Evolutionary conservation across 2,329 filamentous ascomycete species (phyloP).

Genomic region (Dothideomycetes sp.): DNA sequence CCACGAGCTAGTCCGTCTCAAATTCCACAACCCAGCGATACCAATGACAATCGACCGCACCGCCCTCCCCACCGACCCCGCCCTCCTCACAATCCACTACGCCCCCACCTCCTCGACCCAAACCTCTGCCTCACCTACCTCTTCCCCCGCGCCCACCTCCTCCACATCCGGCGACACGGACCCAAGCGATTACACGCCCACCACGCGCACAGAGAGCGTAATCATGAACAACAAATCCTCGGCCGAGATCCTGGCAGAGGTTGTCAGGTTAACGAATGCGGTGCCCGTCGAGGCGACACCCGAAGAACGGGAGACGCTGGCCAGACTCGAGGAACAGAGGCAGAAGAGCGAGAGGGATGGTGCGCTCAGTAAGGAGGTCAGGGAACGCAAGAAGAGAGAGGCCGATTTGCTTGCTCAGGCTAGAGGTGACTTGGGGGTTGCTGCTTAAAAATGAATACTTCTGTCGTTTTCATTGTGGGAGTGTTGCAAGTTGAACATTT

Average conservation of each 20-base stretch:
- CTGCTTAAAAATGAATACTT: no score
- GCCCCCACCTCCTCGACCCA: slow-evolving; percentile 19
- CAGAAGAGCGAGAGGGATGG: slow-evolving; percentile 45
- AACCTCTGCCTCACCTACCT: slow-evolving; percentile 18
- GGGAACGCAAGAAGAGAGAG: slow-evolving; percentile 51
- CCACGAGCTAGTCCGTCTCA: slow-evolving; percentile 69
- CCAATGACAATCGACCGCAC: slow-evolving; percentile 73
- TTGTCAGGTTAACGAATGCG: slow-evolving; percentile 54
- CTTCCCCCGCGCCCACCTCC: slow-evolving; percentile 13
- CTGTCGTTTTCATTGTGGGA: no score
- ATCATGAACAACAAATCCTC: slow-evolving; percentile 52
- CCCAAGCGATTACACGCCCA: slow-evolving; percentile 19
- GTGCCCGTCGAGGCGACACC: slow-evolving; percentile 43
- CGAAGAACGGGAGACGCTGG: slow-evolving; percentile 49
- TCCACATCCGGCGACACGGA: slow-evolving; percentile 19
- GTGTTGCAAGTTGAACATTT: no score
- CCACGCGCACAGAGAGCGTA: slow-evolving; percentile 29
- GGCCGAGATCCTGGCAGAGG: slow-evolving; percentile 49
- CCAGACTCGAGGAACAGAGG: slow-evolving; percentile 44
- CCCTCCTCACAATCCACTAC: slow-evolving; percentile 57
- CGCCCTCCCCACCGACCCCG: slow-evolving; percentile 41
- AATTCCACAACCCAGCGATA: slow-evolving; percentile 84
- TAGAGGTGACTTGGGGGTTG: slow-evolving; percentile 32
- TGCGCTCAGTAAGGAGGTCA: slow-evolving; percentile 39
- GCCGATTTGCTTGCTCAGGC: slow-evolving; percentile 47